These are phyloP conservation scores for Russula foetens DNA, from an alignment of 768 basidiomycete genomes.

Conservation along the genomic window DNA sequence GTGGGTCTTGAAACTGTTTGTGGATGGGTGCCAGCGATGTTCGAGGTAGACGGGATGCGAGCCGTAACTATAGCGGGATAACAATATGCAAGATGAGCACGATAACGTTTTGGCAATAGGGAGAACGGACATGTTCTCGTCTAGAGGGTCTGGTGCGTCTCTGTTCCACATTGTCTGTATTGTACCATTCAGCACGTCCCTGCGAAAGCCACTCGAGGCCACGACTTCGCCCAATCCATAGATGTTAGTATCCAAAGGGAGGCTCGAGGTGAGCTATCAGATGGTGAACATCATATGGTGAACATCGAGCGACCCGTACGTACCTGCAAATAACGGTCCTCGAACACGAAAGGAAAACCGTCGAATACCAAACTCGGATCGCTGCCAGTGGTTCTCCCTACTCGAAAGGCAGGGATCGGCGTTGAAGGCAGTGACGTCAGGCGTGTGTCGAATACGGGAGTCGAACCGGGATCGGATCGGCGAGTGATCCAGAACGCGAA, in stretches of 20 bases:
- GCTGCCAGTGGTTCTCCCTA: constrained; percentile 30
- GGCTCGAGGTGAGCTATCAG: constrained; percentile 48
- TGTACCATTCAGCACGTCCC: constrained; percentile 49
- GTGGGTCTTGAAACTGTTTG: constrained; percentile 51
- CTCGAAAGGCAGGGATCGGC: constrained; percentile 43
- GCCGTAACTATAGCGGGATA: constrained; percentile 49
- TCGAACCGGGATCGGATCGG: constrained; percentile 43
- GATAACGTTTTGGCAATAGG: neutral
- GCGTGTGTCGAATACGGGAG: constrained; percentile 66
- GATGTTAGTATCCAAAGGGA: constrained; percentile 61
- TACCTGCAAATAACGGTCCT: constrained; percentile 73
- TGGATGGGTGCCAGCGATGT: constrained; percentile 51
- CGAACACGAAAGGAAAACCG: constrained; percentile 66
- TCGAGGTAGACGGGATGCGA: constrained; percentile 66
- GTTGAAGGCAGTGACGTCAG: constrained; percentile 50
- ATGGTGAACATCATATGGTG: neutral
- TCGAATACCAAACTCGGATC: constrained; percentile 47
- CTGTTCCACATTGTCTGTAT: constrained; percentile 64
- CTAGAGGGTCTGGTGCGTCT: constrained; percentile 52
- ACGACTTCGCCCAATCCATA: constrained; percentile 75
- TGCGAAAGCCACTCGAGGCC: constrained; percentile 58
- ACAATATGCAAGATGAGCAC: neutral
- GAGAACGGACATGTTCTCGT: constrained; percentile 51
- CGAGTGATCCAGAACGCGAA: constrained; percentile 81
- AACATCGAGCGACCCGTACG: too few species aligned